These are phyloP conservation scores for Helenozyma rhizophorensis DNA, from an alignment of 805 yeast species.

Conservation along the genomic window DNA sequence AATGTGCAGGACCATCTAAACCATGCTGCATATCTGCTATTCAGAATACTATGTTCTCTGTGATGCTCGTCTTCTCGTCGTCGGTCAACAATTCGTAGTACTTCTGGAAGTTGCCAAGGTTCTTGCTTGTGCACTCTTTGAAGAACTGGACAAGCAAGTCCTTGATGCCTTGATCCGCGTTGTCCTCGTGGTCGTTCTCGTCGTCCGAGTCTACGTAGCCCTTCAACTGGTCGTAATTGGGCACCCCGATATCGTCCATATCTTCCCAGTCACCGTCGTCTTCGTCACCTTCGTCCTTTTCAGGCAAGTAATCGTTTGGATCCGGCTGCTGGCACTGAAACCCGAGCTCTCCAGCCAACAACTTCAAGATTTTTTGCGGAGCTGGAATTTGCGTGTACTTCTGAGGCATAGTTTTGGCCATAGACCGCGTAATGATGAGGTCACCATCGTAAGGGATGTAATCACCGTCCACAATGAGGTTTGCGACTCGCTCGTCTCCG, in stretches of 20 bases:
- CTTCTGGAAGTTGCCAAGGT: conserved; percentile 47
- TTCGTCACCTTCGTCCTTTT: conserved; percentile 25
- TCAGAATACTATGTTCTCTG: conserved; percentile 44
- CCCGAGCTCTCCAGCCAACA: conserved; percentile 64
- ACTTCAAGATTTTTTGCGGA: conserved; percentile 64
- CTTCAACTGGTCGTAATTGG: conserved; percentile 59
- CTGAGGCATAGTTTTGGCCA: conserved; percentile 63
- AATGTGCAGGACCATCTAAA: too few species aligned
- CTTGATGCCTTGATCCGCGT: conserved; percentile 32
- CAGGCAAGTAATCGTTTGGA: conserved; percentile 32
- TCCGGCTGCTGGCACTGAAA: conserved; percentile 56
- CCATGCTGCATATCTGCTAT: background rate
- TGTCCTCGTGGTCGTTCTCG: conserved; percentile 26
- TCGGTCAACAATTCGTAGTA: conserved; percentile 48
- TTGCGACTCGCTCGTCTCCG: conserved; percentile 48
- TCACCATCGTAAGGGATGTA: conserved; percentile 56
- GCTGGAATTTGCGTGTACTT: conserved; percentile 64
- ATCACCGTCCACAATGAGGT: conserved; percentile 72
- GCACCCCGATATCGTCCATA: conserved; percentile 59
- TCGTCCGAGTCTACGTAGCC: conserved; percentile 48
- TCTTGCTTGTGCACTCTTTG: conserved; percentile 48
- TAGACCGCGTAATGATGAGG: conserved; percentile 80
- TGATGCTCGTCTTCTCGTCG: conserved; percentile 48
- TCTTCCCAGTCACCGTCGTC: conserved; percentile 67
- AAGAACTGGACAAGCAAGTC: conserved; percentile 48